phyloP scores from a whole-genome alignment of 2,329 filamentous ascomycete species.

The Fusarium sororula region DNA sequence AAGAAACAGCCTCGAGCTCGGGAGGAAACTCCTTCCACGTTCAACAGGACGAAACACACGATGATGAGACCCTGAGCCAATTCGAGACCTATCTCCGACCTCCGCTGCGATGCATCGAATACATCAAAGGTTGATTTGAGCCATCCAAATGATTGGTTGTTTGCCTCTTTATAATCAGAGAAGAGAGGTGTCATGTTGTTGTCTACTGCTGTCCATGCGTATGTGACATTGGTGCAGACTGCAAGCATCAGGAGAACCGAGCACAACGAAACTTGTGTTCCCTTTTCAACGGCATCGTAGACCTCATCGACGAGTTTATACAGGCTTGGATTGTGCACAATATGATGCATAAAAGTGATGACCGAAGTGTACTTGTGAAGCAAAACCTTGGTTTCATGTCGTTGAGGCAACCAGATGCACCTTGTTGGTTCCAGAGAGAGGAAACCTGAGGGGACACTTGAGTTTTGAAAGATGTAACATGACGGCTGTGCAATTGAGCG shows the following conservation, averaged over 20 bases:
- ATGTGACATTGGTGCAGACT: conserved; percentile 45
- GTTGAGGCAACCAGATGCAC: conserved; percentile 48
- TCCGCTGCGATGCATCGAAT: conserved; percentile 47
- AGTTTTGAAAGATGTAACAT: conserved; percentile 45
- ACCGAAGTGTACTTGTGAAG: conserved; percentile 44
- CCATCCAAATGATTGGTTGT: conserved; percentile 46
- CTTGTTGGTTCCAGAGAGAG: conserved; percentile 43
- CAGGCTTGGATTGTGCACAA: conserved; percentile 45
- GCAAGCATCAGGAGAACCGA: conserved; percentile 42
- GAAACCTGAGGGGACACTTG: conserved; percentile 30
- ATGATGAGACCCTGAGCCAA: conserved; percentile 51
- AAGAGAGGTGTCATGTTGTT: conserved; percentile 43
- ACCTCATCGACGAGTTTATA: conserved; percentile 43
- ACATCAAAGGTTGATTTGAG: conserved; percentile 48
- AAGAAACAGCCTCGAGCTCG: conserved; percentile 24
- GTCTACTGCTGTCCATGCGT: conserved; percentile 43
- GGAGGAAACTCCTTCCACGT: conserved; percentile 43
- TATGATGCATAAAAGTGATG: conserved; percentile 46
- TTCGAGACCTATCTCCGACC: conserved; percentile 45
- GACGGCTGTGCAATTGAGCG: conserved; percentile 46
- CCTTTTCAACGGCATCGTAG: conserved; percentile 44
- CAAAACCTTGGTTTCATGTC: conserved; percentile 44
- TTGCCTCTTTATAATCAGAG: conserved; percentile 40
- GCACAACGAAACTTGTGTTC: conserved; percentile 35
- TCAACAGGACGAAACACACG: conserved; percentile 50